Evolutionary conservation across 2,329 filamentous ascomycete genomes (phyloP).

Genomic region (Herpotrichia juniperi): DNA sequence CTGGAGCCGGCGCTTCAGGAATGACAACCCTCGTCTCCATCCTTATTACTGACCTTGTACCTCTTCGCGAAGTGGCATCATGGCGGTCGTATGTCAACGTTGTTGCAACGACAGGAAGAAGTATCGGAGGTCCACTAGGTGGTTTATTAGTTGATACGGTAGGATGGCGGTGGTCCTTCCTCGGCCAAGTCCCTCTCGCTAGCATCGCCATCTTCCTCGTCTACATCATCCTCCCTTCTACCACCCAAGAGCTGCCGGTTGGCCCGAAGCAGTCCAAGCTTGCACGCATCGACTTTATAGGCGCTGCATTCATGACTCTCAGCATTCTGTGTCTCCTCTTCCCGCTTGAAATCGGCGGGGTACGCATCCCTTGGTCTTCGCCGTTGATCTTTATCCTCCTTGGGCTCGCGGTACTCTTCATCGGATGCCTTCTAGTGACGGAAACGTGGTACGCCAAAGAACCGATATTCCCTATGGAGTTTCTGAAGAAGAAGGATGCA

Average conservation of each 20-base stretch:
- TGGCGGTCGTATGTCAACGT: slow-evolving; percentile 61
- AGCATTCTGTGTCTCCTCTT: slow-evolving; percentile 54
- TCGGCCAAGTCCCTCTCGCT: slow-evolving; percentile 63
- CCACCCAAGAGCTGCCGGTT: slow-evolving; percentile 1
- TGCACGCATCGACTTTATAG: slow-evolving; percentile 64
- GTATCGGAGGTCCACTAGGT: slow-evolving; percentile 61
- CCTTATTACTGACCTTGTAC: slow-evolving; percentile 56
- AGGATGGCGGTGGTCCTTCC: slow-evolving; percentile 71
- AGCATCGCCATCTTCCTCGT: slow-evolving; percentile 58
- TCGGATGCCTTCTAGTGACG: slow-evolving; percentile 32
- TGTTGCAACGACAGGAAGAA: slow-evolving; percentile 56
- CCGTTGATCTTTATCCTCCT: slow-evolving; percentile 41
- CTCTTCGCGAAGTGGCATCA: slow-evolving; percentile 54
- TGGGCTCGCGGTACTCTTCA: slow-evolving; percentile 31
- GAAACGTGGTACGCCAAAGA: slow-evolving; percentile 56
- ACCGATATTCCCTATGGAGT: slow-evolving; percentile 63
- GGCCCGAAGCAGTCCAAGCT: slow-evolving; percentile 36
- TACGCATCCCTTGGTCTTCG: slow-evolving; percentile 48
- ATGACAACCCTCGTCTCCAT: slow-evolving; percentile 58
- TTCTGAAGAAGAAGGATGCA: slow-evolving; percentile 60
- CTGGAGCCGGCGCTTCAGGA: slow-evolving; percentile 70
- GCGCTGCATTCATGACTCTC: slow-evolving; percentile 54
- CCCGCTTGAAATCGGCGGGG: slow-evolving; percentile 57
- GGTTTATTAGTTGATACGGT: slow-evolving; percentile 67
- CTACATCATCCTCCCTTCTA: slow-evolving; percentile 26